phyloP scores from a whole-genome alignment of 345 rosid genomes.

The Camelina hispida region DNA sequence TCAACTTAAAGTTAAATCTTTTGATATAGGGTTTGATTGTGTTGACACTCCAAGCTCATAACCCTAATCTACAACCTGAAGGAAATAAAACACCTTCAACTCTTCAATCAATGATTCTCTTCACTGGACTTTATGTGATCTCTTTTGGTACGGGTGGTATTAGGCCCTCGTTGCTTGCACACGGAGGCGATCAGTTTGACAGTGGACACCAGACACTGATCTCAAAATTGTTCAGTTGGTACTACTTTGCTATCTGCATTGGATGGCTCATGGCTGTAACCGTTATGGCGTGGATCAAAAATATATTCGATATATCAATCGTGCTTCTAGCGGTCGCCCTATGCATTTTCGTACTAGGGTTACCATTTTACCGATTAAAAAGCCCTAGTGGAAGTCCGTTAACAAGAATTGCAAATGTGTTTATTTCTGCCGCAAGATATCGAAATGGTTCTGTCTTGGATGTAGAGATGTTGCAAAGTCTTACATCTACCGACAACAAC shows the following conservation, averaged over 20 bases:
- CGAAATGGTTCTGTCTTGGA: slow-evolving; percentile 24
- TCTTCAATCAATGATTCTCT: slow-evolving; percentile 52
- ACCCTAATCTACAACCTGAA: slow-evolving; percentile 45
- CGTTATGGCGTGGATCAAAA: slow-evolving; percentile 58
- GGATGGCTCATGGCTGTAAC: slow-evolving; percentile 58
- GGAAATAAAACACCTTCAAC: slow-evolving; percentile 32
- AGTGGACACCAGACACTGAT: slow-evolving; percentile 42
- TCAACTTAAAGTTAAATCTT: not conserved
- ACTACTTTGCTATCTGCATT: slow-evolving; percentile 51
- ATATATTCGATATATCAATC: slow-evolving; percentile 46
- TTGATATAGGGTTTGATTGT: slow-evolving; percentile 55
- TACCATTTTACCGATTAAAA: slow-evolving; percentile 52
- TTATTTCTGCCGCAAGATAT: slow-evolving; percentile 25
- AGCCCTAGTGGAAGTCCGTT: slow-evolving; percentile 58
- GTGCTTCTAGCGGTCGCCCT: slow-evolving; percentile 43
- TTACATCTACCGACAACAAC: slow-evolving; percentile 3
- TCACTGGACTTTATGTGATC: slow-evolving; percentile 50
- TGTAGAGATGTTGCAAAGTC: slow-evolving; percentile 24
- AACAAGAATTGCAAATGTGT: slow-evolving; percentile 51
- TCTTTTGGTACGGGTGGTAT: slow-evolving; percentile 62
- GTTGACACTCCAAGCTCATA: slow-evolving; percentile 56
- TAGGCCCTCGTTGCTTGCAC: slow-evolving; percentile 58
- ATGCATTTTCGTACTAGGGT: slow-evolving; percentile 49
- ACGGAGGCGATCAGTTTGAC: slow-evolving; percentile 67
- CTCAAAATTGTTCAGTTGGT: slow-evolving; percentile 67